Percentiles rank a stretch among this genome's conserved stretches.
phyloP scores from a whole-genome alignment of 345 rosid species.

The Gossypium sturtianum region DNA sequence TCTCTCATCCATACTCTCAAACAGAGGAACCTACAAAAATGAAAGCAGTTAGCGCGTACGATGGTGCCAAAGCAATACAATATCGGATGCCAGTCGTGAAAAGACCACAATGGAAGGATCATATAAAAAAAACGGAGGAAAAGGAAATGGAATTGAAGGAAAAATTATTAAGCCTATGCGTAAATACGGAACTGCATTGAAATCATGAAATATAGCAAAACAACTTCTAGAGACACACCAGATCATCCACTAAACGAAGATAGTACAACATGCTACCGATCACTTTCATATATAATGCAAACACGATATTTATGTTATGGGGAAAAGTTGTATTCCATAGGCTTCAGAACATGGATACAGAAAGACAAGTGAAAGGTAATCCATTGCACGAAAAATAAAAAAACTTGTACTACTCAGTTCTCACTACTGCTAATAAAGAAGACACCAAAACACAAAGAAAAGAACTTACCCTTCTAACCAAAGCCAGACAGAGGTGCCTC shows the following conservation, averaged over 20 bases:
- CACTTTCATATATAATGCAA: neutral
- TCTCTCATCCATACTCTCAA: slow-evolving; percentile 92
- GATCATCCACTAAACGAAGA: neutral
- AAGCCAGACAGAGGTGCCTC: slow-evolving; percentile 88
- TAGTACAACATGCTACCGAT: neutral
- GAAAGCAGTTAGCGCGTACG: neutral
- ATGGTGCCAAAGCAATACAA: neutral
- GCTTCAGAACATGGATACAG: neutral
- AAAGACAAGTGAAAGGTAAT: neutral
- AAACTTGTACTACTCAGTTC: neutral
- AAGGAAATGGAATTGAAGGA: neutral
- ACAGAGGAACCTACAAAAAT: slow-evolving; percentile 66
- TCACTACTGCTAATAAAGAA: neutral
- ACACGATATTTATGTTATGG: neutral
- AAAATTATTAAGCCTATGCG: neutral
- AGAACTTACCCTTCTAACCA: slow-evolving; percentile 78
- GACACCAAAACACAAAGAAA: neutral
- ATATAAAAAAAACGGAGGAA: neutral
- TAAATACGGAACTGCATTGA: neutral
- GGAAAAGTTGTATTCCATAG: neutral
- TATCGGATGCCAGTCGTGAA: neutral
- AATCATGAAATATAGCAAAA: neutral
- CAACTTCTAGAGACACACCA: neutral
- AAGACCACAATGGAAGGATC: neutral
- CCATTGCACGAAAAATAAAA: neutral